phyloP scores from a whole-genome alignment of 225 moss, liverwort and hornwort genomes.

The Physcomitrellopsis africana region DNA sequence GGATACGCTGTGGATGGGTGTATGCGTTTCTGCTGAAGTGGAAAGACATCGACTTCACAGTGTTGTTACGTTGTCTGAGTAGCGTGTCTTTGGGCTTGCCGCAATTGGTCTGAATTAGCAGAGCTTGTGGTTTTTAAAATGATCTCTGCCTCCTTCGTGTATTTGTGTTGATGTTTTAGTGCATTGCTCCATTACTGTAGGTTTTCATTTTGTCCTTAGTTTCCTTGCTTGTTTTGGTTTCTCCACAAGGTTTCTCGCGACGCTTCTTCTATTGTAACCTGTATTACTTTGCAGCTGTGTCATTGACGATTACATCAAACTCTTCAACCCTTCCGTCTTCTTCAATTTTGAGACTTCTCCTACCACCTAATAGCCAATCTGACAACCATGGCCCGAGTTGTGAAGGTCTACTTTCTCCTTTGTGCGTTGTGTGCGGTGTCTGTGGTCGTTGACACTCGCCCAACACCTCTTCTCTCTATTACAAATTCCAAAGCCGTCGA shows the following conservation, averaged over 20 bases:
- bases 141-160: too few relatives aligned
- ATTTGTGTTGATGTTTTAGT: neutral
- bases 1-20: too few relatives aligned
- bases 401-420: slow-evolving; percentile 9
- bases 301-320: neutral
- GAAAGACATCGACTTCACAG: too few relatives aligned
- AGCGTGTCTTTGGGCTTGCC: too few relatives aligned
- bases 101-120: too few relatives aligned
- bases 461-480: slow-evolving; percentile 37
- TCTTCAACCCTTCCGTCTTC: neutral
- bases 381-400: slow-evolving; percentile 42
- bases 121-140: too few relatives aligned
- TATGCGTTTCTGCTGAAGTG: too few relatives aligned
- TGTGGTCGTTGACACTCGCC: slow-evolving; percentile 36
- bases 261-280: too few relatives aligned
- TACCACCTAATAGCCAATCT: neutral
- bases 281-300: neutral
- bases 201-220: neutral
- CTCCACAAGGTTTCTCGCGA: slow-evolving; percentile 13
- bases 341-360: neutral
- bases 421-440: slow-evolving; percentile 26
- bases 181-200: neutral
- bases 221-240: slow-evolving; percentile 22
- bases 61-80: too few relatives aligned
- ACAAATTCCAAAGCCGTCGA: neutral